Base-by-base conservation (phyloP, 2,329 filamentous ascomycete genomes). In the Chrysoporthe puriensis region DNA sequence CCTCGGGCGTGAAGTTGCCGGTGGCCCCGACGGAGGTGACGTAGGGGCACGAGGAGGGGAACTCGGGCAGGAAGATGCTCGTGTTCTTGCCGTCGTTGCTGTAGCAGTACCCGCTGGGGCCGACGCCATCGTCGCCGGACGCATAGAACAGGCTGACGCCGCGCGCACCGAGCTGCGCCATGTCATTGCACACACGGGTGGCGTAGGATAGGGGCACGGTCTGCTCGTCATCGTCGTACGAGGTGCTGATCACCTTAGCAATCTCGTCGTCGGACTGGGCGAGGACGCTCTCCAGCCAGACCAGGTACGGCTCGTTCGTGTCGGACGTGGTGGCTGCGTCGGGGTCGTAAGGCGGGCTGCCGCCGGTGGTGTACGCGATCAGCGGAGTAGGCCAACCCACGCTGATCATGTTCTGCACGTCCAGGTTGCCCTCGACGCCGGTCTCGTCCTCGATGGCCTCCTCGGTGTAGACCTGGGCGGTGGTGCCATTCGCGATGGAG, bases 141-240 rank as follows among this genome's bases (percentile, higher is more conserved):
- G 85, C 83, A 70, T 88, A 87, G 65, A 93, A 80, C n/a, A 92
- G 80, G 0, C 88, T 87, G 26, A 91, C 86, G 43, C 90, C 90
- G 13, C 90, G 86, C 1, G 86, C 83, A 32, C 88, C 88, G 5
- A 93, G 84, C 69, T 90, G 86, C 43, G 83, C 83, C 77, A 91
- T 91, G 26, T 87, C 84, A 66, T 85, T 82, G 72, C 85, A 84
- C 14, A 80, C 76, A 13, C 78, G 77, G 14, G 72, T 81, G 8
- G 87, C 85, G 74, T 91, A 91, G 3, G 81, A 78, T 32, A 78
- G 77, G 0, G 89, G 88, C 0, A 92, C 80, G 3, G 83, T 84
- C 74, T 90, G 86, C 77, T 92, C 90, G 64, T 87, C 84, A 69
- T 91, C 88, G 60, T 88, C 89, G 74, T 92, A 92, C 0, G 88